Evolutionary conservation across 108 stramenopile genomes (phyloP), one percentile per base, ranked within the genome.

Genomic region (Stephanodiscus triporus): DNA sequence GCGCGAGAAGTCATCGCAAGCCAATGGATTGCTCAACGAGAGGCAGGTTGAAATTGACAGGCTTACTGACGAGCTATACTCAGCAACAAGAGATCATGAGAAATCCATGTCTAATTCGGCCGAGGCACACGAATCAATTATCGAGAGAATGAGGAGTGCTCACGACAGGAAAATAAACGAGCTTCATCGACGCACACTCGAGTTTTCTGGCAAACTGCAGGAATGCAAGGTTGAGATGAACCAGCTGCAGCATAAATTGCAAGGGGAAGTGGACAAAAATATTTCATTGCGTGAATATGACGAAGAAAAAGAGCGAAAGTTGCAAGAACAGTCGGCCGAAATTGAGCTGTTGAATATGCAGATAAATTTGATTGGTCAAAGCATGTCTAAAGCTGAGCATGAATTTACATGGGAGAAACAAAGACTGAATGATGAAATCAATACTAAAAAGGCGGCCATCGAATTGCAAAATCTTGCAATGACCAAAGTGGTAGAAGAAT

Each of bases 21-120:
- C 34, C 0, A 42, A 57, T 24, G 30, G 20, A 2, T 47, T 72
- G 20, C 71, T 72, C 6, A 45, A 63, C 24, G 29, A n/a, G 9
- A 53, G 38, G 19, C 32, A 70, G 26, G 38, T 45, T 26, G 57
- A 58, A 45, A 42, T 70, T 14, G 29, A 55, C 24, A 70, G 43
- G 26, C 42, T 62, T 19, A 10, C 17, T 5, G 26, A 16, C 36
- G 56, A 43, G 20, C 20, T 70, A 13, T 11, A 16, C 17, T 34
- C 69, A 11, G 20, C 32, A 7, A 53, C 6, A 10, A 51, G 17
- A n/a, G 48, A 27, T 0, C 71, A 72, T 32, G 57, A 59, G 43
- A 26, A 47, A 43, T 38, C 69, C 22, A 2, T 70, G 43, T 58
- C 69, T 29, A 57, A 58, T 17, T 59, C 53, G n/a, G 69, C 34